Conservation (phyloP, 169 alveolate species). For the Plasmodium vinckei region DNA sequence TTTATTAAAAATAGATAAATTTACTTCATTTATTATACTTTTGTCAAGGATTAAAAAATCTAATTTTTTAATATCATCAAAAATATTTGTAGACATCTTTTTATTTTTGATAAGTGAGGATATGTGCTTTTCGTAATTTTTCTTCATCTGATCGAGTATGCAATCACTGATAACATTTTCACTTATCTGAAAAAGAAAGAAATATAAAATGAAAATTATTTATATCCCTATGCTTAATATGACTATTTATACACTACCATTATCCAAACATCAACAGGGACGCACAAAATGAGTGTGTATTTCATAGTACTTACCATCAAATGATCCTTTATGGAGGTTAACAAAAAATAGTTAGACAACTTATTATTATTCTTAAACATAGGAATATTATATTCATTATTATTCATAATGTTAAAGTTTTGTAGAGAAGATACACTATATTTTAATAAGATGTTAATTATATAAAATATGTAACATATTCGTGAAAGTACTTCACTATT, state of each 20-base stretch:
- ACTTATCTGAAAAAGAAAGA: constrained; percentile 25
- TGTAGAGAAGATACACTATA: constrained; percentile 2
- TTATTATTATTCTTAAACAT: constrained; percentile 8
- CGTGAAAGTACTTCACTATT: constrained; percentile 12
- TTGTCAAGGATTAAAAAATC: constrained; percentile 12
- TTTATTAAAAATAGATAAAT: constrained; percentile 18
- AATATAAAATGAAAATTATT: background rate
- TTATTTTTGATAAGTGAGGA: constrained; percentile 16
- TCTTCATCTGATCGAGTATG: constrained; percentile 35
- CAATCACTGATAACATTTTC: constrained; percentile 34
- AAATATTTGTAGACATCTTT: constrained; percentile 14
- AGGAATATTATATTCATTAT: constrained; percentile 28
- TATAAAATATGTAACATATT: constrained; percentile 40
- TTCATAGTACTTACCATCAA: constrained; percentile 22
- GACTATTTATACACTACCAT: background rate
- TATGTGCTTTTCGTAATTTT: constrained; percentile 21
- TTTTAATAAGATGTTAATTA: constrained; percentile 33
- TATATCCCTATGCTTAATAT: too few species aligned
- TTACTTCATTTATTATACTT: constrained; percentile 21
- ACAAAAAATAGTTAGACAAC: constrained; percentile 7
- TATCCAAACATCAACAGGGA: background rate
- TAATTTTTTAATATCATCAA: constrained; percentile 38
- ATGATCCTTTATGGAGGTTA: constrained; percentile 11
- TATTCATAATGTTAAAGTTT: constrained; percentile 11
- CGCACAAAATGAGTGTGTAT: background rate